Evolutionary conservation across 2,329 filamentous ascomycete species (phyloP), one percentile per base, ranked within the genome.

Genomic region (Aspergillus novoparasiticus): DNA sequence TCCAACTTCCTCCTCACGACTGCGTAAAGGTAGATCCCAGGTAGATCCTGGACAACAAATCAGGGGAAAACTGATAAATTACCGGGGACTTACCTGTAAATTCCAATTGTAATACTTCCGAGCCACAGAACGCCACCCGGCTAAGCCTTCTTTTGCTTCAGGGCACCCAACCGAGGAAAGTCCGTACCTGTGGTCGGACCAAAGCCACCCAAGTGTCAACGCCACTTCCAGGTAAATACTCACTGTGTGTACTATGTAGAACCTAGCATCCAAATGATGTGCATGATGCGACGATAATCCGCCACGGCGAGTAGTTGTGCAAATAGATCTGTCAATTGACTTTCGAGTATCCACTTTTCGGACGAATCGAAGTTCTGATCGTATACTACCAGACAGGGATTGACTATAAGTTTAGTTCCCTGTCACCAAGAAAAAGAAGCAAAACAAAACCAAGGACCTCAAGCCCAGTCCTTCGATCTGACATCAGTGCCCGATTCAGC

Each of bases 131-230:
- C n/a, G 45, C 50, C 50, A 28, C 50, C 23, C 50, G 14, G 50
- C 50, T 53, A 53, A 53, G 50, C 50, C 50, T 53, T 53, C 30
- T n/a, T 34, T 34, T 54, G 9, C 28, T n/a, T 54, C 51, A 54
- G 51, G 50, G 30, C 39, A 41, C 43, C 28, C 30, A 36, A 36
- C 51, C 30, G 11, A 54, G 46, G 6, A 16, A 36, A 36, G 34
- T 16, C 26, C 23, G 46, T 50, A 30, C 28, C 51, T 32, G 11
- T 26, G 45, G 46, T 50, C 16, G 51, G 30, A 32, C 16, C 39
- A 14, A n/a, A 30, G 51, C 51, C 51, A 54, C 30, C 30, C 19
- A 34, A 23, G 28, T 16, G 19, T 51, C 26, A 51, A n/a, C 28
- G 16, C 16, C 19, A 19, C 16, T 41, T 41, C 16, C 4, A 41